Base-by-base conservation (phyloP, 2,329 filamentous ascomycete genomes). In the Neonectria neomacrospora region DNA sequence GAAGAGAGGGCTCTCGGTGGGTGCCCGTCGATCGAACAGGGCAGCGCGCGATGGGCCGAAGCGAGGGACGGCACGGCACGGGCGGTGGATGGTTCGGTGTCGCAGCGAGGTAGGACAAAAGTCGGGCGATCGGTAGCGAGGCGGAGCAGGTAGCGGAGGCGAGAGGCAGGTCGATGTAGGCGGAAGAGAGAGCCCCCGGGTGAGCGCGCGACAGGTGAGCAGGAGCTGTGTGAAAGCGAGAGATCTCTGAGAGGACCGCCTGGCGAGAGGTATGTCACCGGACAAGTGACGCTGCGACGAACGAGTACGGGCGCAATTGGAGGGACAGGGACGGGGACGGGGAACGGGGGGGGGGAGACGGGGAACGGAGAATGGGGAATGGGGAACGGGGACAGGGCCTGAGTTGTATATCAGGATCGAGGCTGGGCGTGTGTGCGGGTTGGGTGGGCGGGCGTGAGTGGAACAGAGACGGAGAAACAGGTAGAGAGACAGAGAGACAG, bases 401-500 rank as follows among this genome's bases (percentile, higher is more conserved):
- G 55, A 72, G 68, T 71, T 73, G 71, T 73, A 73, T 73, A 70
- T 73, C 68, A 64, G 68, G 64, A 67, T 71, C 71, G 65, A 69
- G 66, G 67, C 67, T 68, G 68, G 71, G 67, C 70, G 65, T 51
- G 68, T 52, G 64, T 67, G 67, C 58, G 63, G 61, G 63, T 67
- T n/a, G 69, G 70, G 54, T 60, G 32, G 42, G 70, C 68, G 68
- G 64, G 68, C 63, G 65, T 68, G 69, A 53, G 67, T 71, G 65
- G 70, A 70, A 71, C 67, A 63, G 37, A 47, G 26, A 16, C 23
- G 3, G 23, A 28, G 7, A 16, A 5, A 37, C 12, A 37, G 32
- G 3, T 10, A 12, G 37, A 5, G 5, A 6, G 41, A 39, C 18
- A 48, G n/a, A 20, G 51, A 23, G 55, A 34, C 55, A 50, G 37